A percentile compares a stretch with the other conserved stretches of the same genome.
Conservation (phyloP, 2,329 filamentous ascomycete species). For the Fusarium pseudocircinatum region DNA sequence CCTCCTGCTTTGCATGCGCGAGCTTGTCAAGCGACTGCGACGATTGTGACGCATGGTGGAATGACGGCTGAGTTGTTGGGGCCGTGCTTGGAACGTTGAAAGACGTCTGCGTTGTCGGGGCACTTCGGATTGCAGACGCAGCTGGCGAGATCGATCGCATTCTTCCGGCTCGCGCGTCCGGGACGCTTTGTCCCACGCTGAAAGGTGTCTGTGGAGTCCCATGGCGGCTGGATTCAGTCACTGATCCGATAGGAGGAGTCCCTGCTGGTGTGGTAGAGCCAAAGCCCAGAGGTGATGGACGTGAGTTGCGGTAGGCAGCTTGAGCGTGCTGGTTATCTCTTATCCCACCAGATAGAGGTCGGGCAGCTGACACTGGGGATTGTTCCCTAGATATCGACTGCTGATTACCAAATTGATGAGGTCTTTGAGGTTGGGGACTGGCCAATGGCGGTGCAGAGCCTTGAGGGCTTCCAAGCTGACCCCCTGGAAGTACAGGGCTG, state of each 20-base stretch:
- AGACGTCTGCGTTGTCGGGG: slow-evolving; percentile 22
- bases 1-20: slow-evolving; percentile 11
- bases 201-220: slow-evolving; percentile 29
- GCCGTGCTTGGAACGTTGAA: slow-evolving; percentile 30
- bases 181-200: slow-evolving; percentile 8
- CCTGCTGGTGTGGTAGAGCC: slow-evolving; percentile 32
- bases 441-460: slow-evolving; percentile 13
- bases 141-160: slow-evolving; percentile 30
- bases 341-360: slow-evolving; percentile 18
- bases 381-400: slow-evolving; percentile 31
- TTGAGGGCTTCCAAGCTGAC: not conserved
- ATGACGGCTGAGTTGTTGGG: slow-evolving; percentile 23
- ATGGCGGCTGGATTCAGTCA: slow-evolving; percentile 6
- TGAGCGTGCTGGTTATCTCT: slow-evolving; percentile 18
- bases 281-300: slow-evolving; percentile 24
- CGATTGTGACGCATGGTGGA: slow-evolving; percentile 18
- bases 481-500: slow-evolving; percentile 18
- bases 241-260: slow-evolving; percentile 19
- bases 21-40: slow-evolving; percentile 38
- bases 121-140: slow-evolving; percentile 21
- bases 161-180: slow-evolving; percentile 11
- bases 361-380: slow-evolving; percentile 15
- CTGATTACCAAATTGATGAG: slow-evolving; percentile 16
- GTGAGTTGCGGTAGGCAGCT: slow-evolving; percentile 21
- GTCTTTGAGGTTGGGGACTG: slow-evolving; percentile 34